These are phyloP conservation scores for Ilex aquifolium DNA, from an alignment of 257 asterid genomes.

Conservation along the genomic window DNA sequence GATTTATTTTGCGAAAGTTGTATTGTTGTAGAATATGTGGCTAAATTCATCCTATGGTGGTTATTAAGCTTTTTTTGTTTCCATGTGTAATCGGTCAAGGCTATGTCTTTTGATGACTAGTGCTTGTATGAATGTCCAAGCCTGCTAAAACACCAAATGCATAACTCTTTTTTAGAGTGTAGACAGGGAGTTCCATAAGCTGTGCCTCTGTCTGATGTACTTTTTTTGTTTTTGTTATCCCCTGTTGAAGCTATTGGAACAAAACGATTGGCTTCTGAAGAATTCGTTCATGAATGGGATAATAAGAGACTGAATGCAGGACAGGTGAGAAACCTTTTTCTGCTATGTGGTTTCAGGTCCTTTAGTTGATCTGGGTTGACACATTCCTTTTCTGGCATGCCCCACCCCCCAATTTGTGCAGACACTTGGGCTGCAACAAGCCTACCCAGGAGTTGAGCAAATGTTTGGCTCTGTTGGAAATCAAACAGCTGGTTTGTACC, in stretches of 20 bases:
- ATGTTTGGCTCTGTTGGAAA: slow-evolving; percentile 31
- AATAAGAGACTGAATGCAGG: slow-evolving; percentile 88
- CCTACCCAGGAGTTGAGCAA: slow-evolving; percentile 36
- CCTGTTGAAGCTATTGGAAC: slow-evolving; percentile 73
- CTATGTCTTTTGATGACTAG: no score
- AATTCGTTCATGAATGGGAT: slow-evolving; percentile 67
- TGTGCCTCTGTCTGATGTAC: neutral
- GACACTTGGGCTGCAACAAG: slow-evolving; percentile 50
- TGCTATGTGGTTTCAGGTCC: slow-evolving; percentile 8
- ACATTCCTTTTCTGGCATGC: neutral
- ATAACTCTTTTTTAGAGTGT: no score
- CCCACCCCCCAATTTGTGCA: slow-evolving; percentile 16
- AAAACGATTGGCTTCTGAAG: slow-evolving; percentile 86
- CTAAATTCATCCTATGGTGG: neutral
- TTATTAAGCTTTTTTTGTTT: no score
- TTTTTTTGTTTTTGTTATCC: neutral
- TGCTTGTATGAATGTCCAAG: no score
- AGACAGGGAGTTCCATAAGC: neutral
- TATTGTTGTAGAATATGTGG: neutral
- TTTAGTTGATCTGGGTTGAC: neutral
- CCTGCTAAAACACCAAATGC: neutral
- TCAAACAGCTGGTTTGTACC: slow-evolving; percentile 31
- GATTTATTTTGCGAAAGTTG: no score
- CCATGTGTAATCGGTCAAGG: neutral
- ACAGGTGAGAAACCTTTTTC: slow-evolving; percentile 37